A percentile compares a stretch with the other conserved stretches of the same genome.
Conservation (phyloP, 2,329 filamentous ascomycete genomes). For the Blumeria hordei region DNA sequence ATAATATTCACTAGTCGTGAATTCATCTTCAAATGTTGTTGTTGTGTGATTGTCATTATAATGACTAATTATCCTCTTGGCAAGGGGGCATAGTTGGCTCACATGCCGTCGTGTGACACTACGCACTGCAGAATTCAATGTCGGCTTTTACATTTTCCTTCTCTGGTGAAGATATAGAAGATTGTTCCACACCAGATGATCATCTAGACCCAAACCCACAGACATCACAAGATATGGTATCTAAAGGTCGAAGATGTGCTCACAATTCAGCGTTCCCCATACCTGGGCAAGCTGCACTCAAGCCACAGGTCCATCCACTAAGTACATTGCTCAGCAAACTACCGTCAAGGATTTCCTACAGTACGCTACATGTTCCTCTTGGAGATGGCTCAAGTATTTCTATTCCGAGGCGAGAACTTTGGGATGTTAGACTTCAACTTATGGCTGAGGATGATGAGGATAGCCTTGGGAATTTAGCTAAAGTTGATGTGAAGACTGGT, state of each 20-base stretch:
- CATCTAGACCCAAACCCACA: constrained; percentile 1
- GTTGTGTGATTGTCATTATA: too few species aligned
- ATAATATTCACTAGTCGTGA: too few species aligned
- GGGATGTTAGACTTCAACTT: constrained; percentile 59
- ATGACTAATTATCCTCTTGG: too few species aligned
- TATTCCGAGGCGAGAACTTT: constrained; percentile 53
- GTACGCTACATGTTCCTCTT: constrained; percentile 32
- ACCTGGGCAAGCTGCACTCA: constrained; percentile 32
- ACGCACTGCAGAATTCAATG: constrained; percentile 5
- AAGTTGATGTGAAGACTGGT: constrained; percentile 54
- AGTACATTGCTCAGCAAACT: constrained; percentile 28
- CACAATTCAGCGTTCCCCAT: constrained; percentile 30
- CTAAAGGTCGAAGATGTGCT: constrained; percentile 10
- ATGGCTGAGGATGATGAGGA: constrained; percentile 44
- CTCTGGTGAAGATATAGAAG: constrained; percentile 38
- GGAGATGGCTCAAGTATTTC: constrained; percentile 23
- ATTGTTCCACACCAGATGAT: constrained; percentile 8
- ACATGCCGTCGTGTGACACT: too few species aligned
- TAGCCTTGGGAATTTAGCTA: constrained; percentile 28
- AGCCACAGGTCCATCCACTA: constrained; percentile 26
- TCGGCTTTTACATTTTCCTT: constrained; percentile 26
- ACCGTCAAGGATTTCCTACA: constrained; percentile 52
- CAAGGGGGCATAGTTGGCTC: too few species aligned
- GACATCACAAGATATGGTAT: constrained; percentile 14
- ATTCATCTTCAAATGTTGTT: too few species aligned